Evolutionary conservation across 805 yeast genomes (phyloP), one percentile per base, ranked within the genome.

Genomic region (Barnettozyma vustinii): DNA sequence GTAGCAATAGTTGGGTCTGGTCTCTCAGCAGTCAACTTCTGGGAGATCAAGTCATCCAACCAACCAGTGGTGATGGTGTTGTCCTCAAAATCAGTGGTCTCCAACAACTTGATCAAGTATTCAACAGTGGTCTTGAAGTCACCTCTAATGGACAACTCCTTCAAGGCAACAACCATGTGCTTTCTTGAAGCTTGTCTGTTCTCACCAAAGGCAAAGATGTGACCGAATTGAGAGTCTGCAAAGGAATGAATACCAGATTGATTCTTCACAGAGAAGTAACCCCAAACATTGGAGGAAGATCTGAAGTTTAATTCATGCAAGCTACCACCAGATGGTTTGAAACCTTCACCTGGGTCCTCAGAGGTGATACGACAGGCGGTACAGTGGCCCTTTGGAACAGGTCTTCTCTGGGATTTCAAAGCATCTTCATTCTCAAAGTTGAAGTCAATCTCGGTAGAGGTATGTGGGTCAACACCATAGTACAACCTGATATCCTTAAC

Each of bases 341-440:
- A 94, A 44, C 99, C 99, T 73, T 92, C 97, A 65, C 96, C 95
- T 44, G 99, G 99, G 71, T 94, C 99, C 72, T 94, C 99, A 13
- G 97, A 88, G 33, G 99, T 94, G 68, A 94, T 94, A 76, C 99
- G 90, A 74, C 98, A 92, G 46, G 99, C 99, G 43, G 98, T 94
- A 70, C 96, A 87, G 70, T 94, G 99, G 52, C 99, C 99, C 75
- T 89, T 90, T 60, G 99, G 99, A 58, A 76, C 79, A 35, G 99
- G 99, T 60, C 81, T 81, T 69, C 97, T 83, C 74, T 94, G 99
- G 49, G 84, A 78, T 58, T 81, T 77, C 56, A 81, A 73, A 25
- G 95, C 76, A 49, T 77, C 81, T 58, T 84, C 86, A 40, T 82
- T 74, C 52, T 81, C 79, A 72, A 94, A 94, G 55, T 85, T 90